Conservation (phyloP, 371 early-diverging fungal species). For the Funneliformis caledonium region DNA sequence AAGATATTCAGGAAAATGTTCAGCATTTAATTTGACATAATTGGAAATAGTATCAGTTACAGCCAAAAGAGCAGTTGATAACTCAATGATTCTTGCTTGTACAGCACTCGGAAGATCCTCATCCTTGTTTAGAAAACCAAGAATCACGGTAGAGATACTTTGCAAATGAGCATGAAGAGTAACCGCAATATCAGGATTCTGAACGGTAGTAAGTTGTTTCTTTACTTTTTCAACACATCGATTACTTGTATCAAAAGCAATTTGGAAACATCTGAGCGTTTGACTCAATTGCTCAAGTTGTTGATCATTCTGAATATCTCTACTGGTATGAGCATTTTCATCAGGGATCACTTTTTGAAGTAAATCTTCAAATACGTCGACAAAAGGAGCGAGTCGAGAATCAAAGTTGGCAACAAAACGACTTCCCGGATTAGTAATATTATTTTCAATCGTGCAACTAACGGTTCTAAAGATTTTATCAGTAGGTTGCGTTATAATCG, state of each 20-base stretch:
- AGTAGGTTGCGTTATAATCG: slow-evolving; percentile 64
- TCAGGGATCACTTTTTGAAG: not conserved
- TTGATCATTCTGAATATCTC: slow-evolving; percentile 4
- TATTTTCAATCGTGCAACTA: not conserved
- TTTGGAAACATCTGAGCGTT: not conserved
- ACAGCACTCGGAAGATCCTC: slow-evolving; percentile 39
- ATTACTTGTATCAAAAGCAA: not conserved
- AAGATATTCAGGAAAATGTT: slow-evolving; percentile 53
- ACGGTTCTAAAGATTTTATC: slow-evolving; percentile 50
- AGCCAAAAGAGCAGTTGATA: slow-evolving; percentile 48
- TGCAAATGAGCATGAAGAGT: slow-evolving; percentile 45
- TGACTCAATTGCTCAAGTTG: not conserved
- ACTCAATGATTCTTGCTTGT: slow-evolving; percentile 44
- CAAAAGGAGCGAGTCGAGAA: not conserved
- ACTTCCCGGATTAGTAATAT: not conserved
- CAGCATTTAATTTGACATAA: slow-evolving; percentile 54
- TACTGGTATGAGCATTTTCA: slow-evolving; percentile 12
- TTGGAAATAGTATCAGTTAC: slow-evolving; percentile 48
- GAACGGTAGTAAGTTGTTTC: slow-evolving; percentile 19
- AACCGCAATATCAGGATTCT: slow-evolving; percentile 40
- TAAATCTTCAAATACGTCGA: not conserved
- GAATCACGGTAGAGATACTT: slow-evolving; percentile 44
- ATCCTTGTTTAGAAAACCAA: slow-evolving; percentile 36
- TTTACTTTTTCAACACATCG: not conserved
- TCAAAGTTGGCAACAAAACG: not conserved